These are phyloP conservation scores for Ceratocystis diversiconidia DNA, from an alignment of 2,329 filamentous ascomycete species.

Conservation along the genomic window DNA sequence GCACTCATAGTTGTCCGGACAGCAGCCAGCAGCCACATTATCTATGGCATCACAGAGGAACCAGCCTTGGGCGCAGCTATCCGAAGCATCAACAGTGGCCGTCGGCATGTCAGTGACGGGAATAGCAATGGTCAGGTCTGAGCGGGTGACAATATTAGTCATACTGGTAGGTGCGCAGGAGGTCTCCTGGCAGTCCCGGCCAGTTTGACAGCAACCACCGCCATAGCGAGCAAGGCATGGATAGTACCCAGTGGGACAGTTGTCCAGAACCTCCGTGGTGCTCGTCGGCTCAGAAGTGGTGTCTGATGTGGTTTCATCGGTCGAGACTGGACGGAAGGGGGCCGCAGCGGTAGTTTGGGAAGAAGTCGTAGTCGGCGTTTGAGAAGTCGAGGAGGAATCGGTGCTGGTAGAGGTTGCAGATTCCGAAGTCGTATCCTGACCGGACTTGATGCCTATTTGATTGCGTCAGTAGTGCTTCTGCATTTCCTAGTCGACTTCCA, in stretches of 20 bases:
- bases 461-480: slow-evolving; percentile 2
- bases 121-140: slow-evolving; percentile 55
- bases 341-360: slow-evolving; percentile 26
- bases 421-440: slow-evolving; percentile 23
- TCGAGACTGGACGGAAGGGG: slow-evolving; percentile 20
- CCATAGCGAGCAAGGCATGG: slow-evolving; percentile 74
- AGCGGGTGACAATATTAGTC: slow-evolving; percentile 50
- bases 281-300: slow-evolving; percentile 23
- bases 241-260: slow-evolving; percentile 83
- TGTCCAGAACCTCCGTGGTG: slow-evolving; percentile 27
- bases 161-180: slow-evolving; percentile 51
- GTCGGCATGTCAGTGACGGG: slow-evolving; percentile 36
- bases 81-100: slow-evolving; percentile 26
- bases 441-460: slow-evolving; percentile 14
- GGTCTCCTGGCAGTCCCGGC: slow-evolving; percentile 67
- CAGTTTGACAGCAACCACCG: slow-evolving; percentile 74
- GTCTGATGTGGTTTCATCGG: slow-evolving; percentile 26
- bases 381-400: slow-evolving; percentile 19
- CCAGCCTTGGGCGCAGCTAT: slow-evolving; percentile 66
- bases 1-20: slow-evolving; percentile 62
- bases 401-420: slow-evolving; percentile 22
- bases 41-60: slow-evolving; percentile 46
- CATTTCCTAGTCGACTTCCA: neutral
- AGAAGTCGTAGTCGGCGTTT: slow-evolving; percentile 30
- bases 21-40: slow-evolving; percentile 64